Percentiles rank a stretch among this genome's conserved stretches.
phyloP scores from a whole-genome alignment of 257 asterid genomes.

The Solanum sejunctum region DNA sequence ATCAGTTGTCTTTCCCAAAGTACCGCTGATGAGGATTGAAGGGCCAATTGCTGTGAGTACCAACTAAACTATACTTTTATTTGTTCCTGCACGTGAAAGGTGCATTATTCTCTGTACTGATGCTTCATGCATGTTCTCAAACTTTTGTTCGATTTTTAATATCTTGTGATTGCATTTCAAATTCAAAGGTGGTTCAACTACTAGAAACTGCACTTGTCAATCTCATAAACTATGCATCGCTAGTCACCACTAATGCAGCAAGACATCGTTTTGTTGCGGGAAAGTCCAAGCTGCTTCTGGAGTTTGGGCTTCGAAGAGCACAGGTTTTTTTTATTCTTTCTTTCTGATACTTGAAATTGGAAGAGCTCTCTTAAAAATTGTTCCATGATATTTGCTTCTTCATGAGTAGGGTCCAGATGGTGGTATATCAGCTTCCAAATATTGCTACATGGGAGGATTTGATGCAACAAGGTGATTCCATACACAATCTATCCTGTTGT shows the following conservation, averaged over 20 bases:
- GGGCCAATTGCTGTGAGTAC: slow-evolving; percentile 91
- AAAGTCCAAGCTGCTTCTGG: slow-evolving; percentile 82
- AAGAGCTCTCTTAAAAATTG: neutral
- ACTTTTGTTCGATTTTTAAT: neutral
- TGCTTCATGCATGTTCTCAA: neutral
- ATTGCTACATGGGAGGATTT: slow-evolving; percentile 96
- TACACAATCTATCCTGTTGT: neutral
- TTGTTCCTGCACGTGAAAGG: neutral
- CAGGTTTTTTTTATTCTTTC: slow-evolving; percentile 37
- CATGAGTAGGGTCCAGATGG: slow-evolving; percentile 93
- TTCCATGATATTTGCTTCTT: neutral
- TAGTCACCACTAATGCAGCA: slow-evolving; percentile 97
- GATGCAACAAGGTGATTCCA: slow-evolving; percentile 88
- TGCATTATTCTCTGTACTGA: neutral
- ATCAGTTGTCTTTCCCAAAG: slow-evolving; percentile 84
- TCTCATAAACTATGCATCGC: slow-evolving; percentile 81
- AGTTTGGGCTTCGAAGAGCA: slow-evolving; percentile 90
- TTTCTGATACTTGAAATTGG: neutral
- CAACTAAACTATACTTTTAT: neutral
- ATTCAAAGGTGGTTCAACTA: slow-evolving; percentile 77
- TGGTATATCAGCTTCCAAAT: slow-evolving; percentile 89
- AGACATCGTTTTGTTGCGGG: slow-evolving; percentile 99
- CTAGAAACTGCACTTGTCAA: slow-evolving; percentile 92
- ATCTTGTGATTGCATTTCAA: neutral
- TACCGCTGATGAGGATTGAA: slow-evolving; percentile 90